phyloP scores from a whole-genome alignment of 352 stramenopile genomes.

The Pythium rishiriense region DNA sequence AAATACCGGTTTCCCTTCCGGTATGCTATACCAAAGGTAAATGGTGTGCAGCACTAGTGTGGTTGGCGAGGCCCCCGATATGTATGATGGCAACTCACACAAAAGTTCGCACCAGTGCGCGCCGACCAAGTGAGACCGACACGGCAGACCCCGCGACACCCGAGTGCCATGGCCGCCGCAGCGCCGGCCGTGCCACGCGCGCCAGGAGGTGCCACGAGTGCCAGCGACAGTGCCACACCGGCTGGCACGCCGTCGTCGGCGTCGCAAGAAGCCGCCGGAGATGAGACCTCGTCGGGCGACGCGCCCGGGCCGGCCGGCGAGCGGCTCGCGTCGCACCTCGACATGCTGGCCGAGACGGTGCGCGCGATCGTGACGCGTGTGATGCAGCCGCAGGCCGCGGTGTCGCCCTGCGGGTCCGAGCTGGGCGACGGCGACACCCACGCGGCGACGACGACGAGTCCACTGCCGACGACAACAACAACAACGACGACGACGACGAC shows the following conservation, averaged over 20 bases:
- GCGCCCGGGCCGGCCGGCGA: slow-evolving; percentile 2
- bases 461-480: neutral
- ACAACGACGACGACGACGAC: neutral
- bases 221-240: neutral
- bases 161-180: neutral
- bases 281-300: neutral
- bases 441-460: neutral
- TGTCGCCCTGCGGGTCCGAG: neutral
- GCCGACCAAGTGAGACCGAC: neutral
- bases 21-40: neutral
- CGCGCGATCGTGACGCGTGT: slow-evolving; percentile 46
- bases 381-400: slow-evolving; percentile 13
- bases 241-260: no score
- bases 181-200: slow-evolving; percentile 3
- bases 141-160: neutral
- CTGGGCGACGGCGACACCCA: no score
- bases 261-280: no score
- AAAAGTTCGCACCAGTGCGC: slow-evolving; percentile 29
- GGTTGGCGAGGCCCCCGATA: neutral
- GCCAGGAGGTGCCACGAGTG: neutral
- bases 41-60: slow-evolving; percentile 3
- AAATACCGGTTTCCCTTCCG: neutral
- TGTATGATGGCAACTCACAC: slow-evolving; percentile 2
- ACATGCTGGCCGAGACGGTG: slow-evolving; percentile 65
- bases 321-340: slow-evolving; percentile 39